Evolutionary conservation across 805 yeast genomes (phyloP).

Genomic region (Myxozyma melibiosi): DNA sequence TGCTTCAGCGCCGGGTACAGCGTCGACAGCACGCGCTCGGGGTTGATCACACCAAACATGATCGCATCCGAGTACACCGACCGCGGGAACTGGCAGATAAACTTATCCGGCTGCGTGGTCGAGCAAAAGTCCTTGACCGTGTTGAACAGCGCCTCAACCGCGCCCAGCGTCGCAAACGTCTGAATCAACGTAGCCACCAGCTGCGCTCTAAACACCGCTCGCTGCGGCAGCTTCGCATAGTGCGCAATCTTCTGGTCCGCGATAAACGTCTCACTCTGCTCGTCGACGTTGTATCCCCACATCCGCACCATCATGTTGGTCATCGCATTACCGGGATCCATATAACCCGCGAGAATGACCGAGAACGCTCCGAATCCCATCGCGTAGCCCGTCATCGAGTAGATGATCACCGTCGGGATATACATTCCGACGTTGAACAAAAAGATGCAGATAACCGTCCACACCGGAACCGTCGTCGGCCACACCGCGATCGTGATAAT

Average conservation of each 20-base stretch:
- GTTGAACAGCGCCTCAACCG: conserved; percentile 17
- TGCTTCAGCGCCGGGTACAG: conserved; percentile 22
- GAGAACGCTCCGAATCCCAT: conserved; percentile 43
- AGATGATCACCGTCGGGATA: conserved; percentile 39
- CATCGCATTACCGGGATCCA: conserved; percentile 54
- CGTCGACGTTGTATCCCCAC: conserved; percentile 59
- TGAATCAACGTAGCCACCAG: conserved; percentile 20
- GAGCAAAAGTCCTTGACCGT: conserved; percentile 16
- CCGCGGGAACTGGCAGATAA: conserved; percentile 16
- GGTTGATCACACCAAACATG: conserved; percentile 23
- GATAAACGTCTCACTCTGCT: conserved; percentile 64
- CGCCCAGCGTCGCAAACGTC: conserved; percentile 18
- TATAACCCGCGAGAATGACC: conserved; percentile 25
- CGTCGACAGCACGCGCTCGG: conserved; percentile 19
- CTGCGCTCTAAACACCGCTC: conserved; percentile 47
- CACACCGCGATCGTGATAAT: conserved; percentile 41
- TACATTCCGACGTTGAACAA: conserved; percentile 39
- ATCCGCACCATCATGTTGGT: conserved; percentile 57
- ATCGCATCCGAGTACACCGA: conserved; percentile 24
- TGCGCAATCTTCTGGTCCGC: conserved; percentile 60
- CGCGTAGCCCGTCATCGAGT: conserved; percentile 47
- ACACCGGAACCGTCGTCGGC: conserved; percentile 45
- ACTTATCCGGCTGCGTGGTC: conserved; percentile 17
- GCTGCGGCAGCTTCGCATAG: conserved; percentile 49
- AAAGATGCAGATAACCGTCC: conserved; percentile 39